phyloP scores from a whole-genome alignment of 2,329 filamentous ascomycete species.

The Phyllosticta capitalensis region DNA sequence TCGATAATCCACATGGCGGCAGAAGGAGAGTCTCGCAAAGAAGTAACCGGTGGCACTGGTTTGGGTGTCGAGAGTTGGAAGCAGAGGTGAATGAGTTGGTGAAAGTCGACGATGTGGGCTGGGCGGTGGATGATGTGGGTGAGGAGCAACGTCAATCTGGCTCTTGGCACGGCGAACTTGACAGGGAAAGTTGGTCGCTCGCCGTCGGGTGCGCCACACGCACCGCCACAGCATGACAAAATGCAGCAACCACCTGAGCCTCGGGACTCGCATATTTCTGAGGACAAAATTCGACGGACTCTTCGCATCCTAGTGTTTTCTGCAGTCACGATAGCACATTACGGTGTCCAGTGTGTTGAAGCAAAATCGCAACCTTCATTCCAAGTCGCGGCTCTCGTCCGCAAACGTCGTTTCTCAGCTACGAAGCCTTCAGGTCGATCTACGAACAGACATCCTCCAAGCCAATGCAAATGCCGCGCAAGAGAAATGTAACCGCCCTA shows the following conservation, averaged over 20 bases:
- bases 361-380: neutral
- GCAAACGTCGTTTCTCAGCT: neutral
- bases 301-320: too few species aligned
- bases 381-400: neutral
- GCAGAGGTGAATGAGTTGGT: slow-evolving; percentile 4
- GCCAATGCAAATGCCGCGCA: neutral
- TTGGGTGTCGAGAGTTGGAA: neutral
- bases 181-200: neutral
- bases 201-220: neutral
- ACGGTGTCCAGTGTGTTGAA: neutral
- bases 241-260: neutral
- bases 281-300: too few species aligned
- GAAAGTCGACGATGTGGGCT: slow-evolving; percentile 1
- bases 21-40: neutral
- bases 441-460: neutral
- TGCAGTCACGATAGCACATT: neutral
- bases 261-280: too few species aligned
- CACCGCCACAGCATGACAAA: neutral
- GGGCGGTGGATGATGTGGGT: slow-evolving; percentile 8
- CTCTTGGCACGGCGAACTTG: slow-evolving; percentile 7
- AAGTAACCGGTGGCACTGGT: neutral
- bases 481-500: neutral
- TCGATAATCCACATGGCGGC: slow-evolving; percentile 79
- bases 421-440: too few species aligned
- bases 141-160: slow-evolving; percentile 12